Conservation (phyloP, 2,329 filamentous ascomycete genomes). For the Colletotrichum navitas region DNA sequence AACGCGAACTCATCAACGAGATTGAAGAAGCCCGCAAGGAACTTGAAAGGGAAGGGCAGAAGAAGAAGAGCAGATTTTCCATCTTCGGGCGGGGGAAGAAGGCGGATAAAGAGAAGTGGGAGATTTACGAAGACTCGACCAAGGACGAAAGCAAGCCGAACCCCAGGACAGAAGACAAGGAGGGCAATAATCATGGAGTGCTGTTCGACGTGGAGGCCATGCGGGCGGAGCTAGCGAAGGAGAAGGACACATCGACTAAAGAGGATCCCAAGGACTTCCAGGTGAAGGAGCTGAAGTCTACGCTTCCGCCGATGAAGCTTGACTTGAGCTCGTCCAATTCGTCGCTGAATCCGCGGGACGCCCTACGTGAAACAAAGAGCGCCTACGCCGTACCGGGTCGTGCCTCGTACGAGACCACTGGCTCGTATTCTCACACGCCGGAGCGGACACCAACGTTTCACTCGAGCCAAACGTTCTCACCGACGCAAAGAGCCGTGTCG, state of each 20-base stretch:
- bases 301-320: conserved; percentile 90
- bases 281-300: conserved; percentile 87
- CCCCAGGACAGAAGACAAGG: conserved; percentile 61
- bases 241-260: conserved; percentile 60
- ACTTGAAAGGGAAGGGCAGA: conserved; percentile 79
- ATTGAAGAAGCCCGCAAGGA: conserved; percentile 94
- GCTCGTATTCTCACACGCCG: conserved; percentile 42
- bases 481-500: conserved; percentile 39
- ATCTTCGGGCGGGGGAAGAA: conserved; percentile 89
- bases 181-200: conserved; percentile 71
- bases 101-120: conserved; percentile 88
- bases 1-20: conserved; percentile 94
- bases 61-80: conserved; percentile 71
- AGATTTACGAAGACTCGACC: conserved; percentile 84
- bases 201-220: conserved; percentile 98
- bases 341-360: conserved; percentile 49
- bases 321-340: conserved; percentile 60
- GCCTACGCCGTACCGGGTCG: conserved; percentile 53
- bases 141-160: conserved; percentile 53
- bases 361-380: conserved; percentile 62
- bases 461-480: conserved; percentile 42
- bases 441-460: conserved; percentile 44
- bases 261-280: conserved; percentile 64
- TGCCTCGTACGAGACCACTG: conserved; percentile 45
- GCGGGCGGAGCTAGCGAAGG: conserved; percentile 82